Evolutionary conservation across 2,329 filamentous ascomycete species (phyloP).

Genomic region (Drechslerella stenobrocha): DNA sequence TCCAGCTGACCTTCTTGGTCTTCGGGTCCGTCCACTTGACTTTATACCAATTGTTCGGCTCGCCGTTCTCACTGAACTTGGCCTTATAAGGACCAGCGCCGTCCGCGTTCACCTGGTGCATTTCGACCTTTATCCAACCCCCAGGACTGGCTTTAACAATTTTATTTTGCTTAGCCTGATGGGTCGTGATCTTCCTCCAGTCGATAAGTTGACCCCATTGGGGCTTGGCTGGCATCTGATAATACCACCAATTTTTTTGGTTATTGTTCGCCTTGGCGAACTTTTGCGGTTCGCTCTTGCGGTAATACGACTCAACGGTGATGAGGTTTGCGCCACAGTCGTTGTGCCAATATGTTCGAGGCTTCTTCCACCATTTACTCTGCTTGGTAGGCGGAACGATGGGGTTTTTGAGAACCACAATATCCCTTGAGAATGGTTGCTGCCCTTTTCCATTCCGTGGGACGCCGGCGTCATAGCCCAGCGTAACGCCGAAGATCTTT

Average conservation of each 20-base stretch:
- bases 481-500: not conserved
- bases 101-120: conserved; percentile 12
- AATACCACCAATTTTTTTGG: not conserved
- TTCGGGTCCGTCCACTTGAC: not conserved
- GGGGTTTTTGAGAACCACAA: conserved; percentile 25
- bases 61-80: conserved; percentile 11
- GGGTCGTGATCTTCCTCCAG: not conserved
- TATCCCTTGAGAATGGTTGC: conserved; percentile 20
- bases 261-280: not conserved
- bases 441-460: conserved; percentile 14
- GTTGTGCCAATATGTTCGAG: not conserved
- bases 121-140: conserved; percentile 2
- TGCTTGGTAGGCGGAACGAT: conserved; percentile 15
- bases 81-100: conserved; percentile 14
- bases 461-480: conserved; percentile 4
- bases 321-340: not conserved
- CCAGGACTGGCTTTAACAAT: not conserved
- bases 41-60: conserved; percentile 15
- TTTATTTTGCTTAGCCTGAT: not conserved
- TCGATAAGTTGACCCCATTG: not conserved
- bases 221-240: not conserved
- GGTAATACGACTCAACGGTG: not conserved
- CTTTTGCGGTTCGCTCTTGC: not conserved
- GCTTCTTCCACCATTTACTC: conserved; percentile 25
- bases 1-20: not conserved